A percentile compares a stretch with the other conserved stretches of the same genome.
phyloP scores from a whole-genome alignment of 106 monocot genomes.

The Acorus gramineus region DNA sequence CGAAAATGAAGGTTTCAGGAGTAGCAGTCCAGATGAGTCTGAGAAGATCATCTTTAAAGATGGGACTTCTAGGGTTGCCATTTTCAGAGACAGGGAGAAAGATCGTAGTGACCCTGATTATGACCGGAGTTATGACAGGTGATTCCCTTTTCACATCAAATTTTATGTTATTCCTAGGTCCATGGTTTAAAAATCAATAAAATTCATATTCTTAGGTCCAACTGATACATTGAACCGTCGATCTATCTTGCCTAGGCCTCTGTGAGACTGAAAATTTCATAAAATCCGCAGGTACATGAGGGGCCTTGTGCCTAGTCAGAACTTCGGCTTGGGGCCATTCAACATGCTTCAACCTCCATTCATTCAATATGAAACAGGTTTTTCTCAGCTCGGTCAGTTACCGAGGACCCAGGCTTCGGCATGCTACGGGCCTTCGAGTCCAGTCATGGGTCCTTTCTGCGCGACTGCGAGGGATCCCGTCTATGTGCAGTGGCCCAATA shows the following conservation, averaged over 20 bases:
- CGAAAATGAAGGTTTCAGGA: conserved; percentile 13
- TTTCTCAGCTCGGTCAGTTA: conserved; percentile 21
- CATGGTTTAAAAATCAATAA: no score
- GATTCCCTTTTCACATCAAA: no score
- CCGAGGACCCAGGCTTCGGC: conserved; percentile 4
- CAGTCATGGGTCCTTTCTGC: conserved; percentile 4
- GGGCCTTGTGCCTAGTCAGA: conserved; percentile 27
- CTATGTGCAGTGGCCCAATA: conserved; percentile 70
- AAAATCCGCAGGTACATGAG: conserved; percentile 44
- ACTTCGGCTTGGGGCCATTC: conserved; percentile 25
- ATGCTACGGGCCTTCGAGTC: conserved; percentile 2
- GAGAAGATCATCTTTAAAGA: conserved; percentile 15
- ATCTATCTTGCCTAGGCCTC: no score
- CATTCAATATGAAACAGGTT: conserved; percentile 39
- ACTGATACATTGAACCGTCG: no score
- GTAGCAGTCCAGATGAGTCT: no score
- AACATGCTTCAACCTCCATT: conserved; percentile 38
- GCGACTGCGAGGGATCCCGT: conserved; percentile 33
- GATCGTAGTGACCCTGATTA: conserved; percentile 85
- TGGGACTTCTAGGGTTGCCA: conserved; percentile 41
- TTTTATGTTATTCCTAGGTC: no score
- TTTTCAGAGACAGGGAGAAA: conserved; percentile 80
- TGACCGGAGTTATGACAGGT: conserved; percentile 80
- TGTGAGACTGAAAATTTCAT: no score
- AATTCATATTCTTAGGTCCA: no score